Evolutionary conservation across 495 filamentous ascomycete genomes (phyloP).

Genomic region (Podospora comata): DNA sequence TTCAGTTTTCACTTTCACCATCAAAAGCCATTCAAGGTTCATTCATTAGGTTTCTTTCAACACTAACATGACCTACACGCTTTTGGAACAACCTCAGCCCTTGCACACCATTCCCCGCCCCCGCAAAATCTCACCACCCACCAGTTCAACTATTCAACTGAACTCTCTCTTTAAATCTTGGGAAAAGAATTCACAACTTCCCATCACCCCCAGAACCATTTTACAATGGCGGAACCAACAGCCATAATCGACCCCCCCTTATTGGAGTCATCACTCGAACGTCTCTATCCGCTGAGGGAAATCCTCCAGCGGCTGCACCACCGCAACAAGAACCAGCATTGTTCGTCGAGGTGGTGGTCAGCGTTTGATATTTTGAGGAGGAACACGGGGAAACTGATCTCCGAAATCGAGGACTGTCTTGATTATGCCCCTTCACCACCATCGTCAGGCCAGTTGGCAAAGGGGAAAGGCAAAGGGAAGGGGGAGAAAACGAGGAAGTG

Average conservation of each 20-base stretch:
- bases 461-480: constrained; percentile 16
- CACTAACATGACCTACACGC: no score
- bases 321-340: constrained; percentile 82
- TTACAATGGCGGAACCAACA: neutral
- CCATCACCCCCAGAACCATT: neutral
- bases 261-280: constrained; percentile 11
- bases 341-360: constrained; percentile 68
- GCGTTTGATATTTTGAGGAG: constrained; percentile 64
- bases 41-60: no score
- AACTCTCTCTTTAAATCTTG: no score
- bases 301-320: constrained; percentile 65
- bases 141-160: no score
- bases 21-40: neutral
- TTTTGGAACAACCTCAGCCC: no score
- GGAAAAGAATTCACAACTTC: no score
- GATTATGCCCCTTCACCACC: constrained; percentile 15
- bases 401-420: constrained; percentile 27
- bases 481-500: constrained; percentile 22
- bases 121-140: no score
- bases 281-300: constrained; percentile 19
- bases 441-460: neutral
- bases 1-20: neutral
- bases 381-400: constrained; percentile 51
- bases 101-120: no score
- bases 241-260: constrained; percentile 3